These are phyloP conservation scores for Chaetomium cochliodes DNA, from an alignment of 495 filamentous ascomycete genomes.

Conservation along the genomic window DNA sequence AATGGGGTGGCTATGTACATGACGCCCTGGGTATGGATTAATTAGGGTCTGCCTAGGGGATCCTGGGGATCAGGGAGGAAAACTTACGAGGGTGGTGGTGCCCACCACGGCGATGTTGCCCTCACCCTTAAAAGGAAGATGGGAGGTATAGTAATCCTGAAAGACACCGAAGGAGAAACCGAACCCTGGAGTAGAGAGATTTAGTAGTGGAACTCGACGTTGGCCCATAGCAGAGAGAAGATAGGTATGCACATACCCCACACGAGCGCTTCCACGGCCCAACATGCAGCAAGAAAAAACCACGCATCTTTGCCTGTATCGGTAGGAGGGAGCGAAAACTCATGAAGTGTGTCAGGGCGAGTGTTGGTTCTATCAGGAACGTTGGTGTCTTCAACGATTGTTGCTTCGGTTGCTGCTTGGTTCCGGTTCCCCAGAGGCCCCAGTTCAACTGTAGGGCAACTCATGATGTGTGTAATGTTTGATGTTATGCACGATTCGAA, in stretches of 20 bases:
- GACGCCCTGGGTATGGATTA: background rate
- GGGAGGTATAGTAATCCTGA: constrained; percentile 8
- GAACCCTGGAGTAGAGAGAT: background rate
- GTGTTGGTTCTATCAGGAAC: background rate
- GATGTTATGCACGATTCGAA: no score
- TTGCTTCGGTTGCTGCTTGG: no score
- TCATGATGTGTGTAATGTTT: no score
- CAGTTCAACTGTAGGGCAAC: no score
- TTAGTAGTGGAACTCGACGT: background rate
- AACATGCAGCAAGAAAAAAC: constrained; percentile 11
- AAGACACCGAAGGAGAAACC: constrained; percentile 13
- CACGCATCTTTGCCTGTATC: constrained; percentile 10
- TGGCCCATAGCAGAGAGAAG: background rate
- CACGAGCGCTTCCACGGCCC: constrained; percentile 2
- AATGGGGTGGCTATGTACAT: constrained; percentile 7
- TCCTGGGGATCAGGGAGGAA: no score
- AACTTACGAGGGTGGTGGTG: constrained; percentile 2
- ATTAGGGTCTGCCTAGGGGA: background rate
- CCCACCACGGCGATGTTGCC: background rate
- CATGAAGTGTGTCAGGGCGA: background rate
- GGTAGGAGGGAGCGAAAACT: background rate
- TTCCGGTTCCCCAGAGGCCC: no score
- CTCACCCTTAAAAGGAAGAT: background rate
- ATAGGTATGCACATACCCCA: background rate
- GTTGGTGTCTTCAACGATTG: no score